Evolutionary conservation across 73 alveolate species (phyloP).

Genomic region (Halteria grandinella): DNA sequence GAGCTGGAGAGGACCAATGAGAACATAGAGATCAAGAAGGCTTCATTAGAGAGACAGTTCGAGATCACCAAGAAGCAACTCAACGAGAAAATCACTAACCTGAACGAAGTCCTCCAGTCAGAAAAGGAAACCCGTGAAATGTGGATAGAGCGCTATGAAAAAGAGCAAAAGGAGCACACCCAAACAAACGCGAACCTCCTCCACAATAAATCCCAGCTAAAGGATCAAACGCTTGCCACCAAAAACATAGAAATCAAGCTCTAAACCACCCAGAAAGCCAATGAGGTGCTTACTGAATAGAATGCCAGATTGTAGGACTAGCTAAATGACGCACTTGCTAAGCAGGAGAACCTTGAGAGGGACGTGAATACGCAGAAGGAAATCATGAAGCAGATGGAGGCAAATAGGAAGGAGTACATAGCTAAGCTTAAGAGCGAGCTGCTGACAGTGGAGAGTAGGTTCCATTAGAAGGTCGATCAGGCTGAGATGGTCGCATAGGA

Average conservation of each 20-base stretch:
- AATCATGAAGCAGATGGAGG: constrained; percentile 28
- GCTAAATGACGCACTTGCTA: constrained; percentile 24
- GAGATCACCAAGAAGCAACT: constrained; percentile 64
- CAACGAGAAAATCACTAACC: constrained; percentile 57
- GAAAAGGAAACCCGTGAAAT: constrained; percentile 69
- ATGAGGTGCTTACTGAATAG: constrained; percentile 14
- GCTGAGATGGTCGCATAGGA: constrained; percentile 33
- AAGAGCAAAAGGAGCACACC: constrained; percentile 69
- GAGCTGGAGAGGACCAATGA: constrained; percentile 47
- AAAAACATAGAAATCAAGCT: constrained; percentile 56
- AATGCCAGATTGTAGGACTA: constrained; percentile 30
- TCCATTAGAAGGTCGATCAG: not conserved
- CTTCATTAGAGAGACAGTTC: constrained; percentile 56
- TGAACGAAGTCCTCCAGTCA: constrained; percentile 51
- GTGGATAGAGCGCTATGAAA: constrained; percentile 73
- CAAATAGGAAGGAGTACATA: constrained; percentile 25
- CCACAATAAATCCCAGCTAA: constrained; percentile 33
- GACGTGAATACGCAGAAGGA: constrained; percentile 54
- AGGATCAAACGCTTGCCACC: constrained; percentile 34
- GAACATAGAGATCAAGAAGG: constrained; percentile 52
- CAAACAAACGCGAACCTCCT: constrained; percentile 51
- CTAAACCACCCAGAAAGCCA: not conserved
- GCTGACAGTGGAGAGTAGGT: constrained; percentile 29
- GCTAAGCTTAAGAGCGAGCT: constrained; percentile 42
- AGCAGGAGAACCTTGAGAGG: constrained; percentile 51